These are phyloP conservation scores for Agapanthus africanus DNA, from an alignment of 106 monocot genomes.

Conservation along the genomic window DNA sequence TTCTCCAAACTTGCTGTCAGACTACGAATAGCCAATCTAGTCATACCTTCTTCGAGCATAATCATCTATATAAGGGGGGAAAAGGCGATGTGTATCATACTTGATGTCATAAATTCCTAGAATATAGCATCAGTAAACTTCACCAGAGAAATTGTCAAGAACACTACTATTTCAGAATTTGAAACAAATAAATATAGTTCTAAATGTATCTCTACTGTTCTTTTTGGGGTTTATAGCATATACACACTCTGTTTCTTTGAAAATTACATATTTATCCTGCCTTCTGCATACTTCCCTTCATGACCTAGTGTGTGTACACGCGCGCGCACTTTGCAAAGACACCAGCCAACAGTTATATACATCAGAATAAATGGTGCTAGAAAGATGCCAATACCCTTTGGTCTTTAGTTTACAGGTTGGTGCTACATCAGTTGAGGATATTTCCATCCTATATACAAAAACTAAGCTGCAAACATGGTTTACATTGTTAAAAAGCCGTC, in stretches of 20 bases:
- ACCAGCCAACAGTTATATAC: neutral
- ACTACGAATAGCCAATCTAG: conserved; percentile 36
- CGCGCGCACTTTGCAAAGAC: neutral
- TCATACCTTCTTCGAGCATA: conserved; percentile 44
- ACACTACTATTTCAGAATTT: neutral
- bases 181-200: neutral
- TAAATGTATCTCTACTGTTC: neutral
- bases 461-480: too few relatives aligned
- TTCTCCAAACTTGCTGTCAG: conserved; percentile 30
- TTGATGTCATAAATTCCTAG: conserved; percentile 6
- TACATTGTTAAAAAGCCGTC: too few relatives aligned
- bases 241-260: neutral
- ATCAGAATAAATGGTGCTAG: neutral
- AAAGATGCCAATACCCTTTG: too few relatives aligned
- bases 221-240: neutral
- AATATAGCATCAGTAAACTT: neutral
- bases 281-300: neutral
- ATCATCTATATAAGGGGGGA: conserved; percentile 19
- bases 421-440: too few relatives aligned
- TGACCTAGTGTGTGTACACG: neutral
- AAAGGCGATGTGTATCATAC: conserved; percentile 2
- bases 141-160: neutral
- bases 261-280: neutral
- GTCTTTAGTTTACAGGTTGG: too few relatives aligned
- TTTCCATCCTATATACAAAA: too few relatives aligned